Conservation (phyloP, 306 rosid species). For the Ormosia emarginata region DNA sequence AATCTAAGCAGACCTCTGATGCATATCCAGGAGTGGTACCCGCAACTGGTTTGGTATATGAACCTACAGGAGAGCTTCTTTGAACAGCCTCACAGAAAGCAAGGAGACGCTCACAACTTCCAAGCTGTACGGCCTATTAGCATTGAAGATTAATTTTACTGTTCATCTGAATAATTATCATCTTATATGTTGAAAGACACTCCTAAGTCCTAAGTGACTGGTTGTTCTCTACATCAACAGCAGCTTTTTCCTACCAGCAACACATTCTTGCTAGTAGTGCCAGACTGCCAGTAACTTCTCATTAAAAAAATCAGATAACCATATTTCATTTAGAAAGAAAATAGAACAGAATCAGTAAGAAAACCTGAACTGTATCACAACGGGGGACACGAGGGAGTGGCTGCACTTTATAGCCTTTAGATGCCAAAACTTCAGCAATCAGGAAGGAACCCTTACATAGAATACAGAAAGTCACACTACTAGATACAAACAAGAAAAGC, state of each 20-base stretch:
- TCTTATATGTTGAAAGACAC: background rate
- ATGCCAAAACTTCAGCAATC: slow-evolving; percentile 86
- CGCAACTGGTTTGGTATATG: slow-evolving; percentile 80
- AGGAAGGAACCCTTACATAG: slow-evolving; percentile 66
- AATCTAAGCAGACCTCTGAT: slow-evolving; percentile 66
- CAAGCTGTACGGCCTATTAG: slow-evolving; percentile 78
- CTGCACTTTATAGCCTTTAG: slow-evolving; percentile 80
- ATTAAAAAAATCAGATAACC: background rate
- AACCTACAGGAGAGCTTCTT: slow-evolving; percentile 85
- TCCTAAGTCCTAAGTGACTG: background rate
- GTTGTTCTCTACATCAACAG: background rate
- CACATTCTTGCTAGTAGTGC: background rate
- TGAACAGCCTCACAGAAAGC: slow-evolving; percentile 95
- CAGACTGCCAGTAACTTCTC: background rate
- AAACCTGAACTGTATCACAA: slow-evolving; percentile 78
- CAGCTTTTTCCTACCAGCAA: slow-evolving; percentile 4
- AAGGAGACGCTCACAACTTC: slow-evolving; percentile 74
- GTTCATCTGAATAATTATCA: background rate
- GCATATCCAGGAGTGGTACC: slow-evolving; percentile 93
- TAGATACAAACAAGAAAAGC: slow-evolving; percentile 8
- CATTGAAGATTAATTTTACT: background rate
- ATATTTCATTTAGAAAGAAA: background rate
- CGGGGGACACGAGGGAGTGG: slow-evolving; percentile 80
- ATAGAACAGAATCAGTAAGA: background rate
- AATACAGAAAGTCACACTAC: slow-evolving; percentile 17